phyloP scores from a whole-genome alignment of 2,329 filamentous ascomycete genomes.

The Epichloe scottii region DNA sequence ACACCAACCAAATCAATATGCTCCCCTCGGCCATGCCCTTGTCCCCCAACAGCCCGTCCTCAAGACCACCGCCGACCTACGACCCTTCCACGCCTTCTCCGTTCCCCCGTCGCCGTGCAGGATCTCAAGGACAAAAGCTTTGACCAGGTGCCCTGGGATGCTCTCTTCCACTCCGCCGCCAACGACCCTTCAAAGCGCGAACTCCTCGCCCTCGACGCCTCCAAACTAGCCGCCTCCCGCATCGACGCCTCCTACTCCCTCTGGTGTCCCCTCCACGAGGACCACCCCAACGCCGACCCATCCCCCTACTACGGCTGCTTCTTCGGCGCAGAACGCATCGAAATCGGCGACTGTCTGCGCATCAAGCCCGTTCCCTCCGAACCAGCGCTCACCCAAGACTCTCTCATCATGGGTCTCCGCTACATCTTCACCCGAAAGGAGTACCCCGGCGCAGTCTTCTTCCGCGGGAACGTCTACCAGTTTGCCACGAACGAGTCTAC shows the following conservation, averaged over 20 bases:
- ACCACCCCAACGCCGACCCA: slow-evolving; percentile 19
- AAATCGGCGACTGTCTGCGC: slow-evolving; percentile 35
- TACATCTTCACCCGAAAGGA: slow-evolving; percentile 27
- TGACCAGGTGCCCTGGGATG: slow-evolving; percentile 31
- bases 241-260: slow-evolving; percentile 37
- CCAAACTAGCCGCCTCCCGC: slow-evolving; percentile 36
- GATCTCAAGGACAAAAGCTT: slow-evolving; percentile 28
- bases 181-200: slow-evolving; percentile 27
- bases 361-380: slow-evolving; percentile 28
- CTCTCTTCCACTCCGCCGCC: slow-evolving; percentile 19
- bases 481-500: slow-evolving; percentile 18
- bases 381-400: slow-evolving; percentile 19
- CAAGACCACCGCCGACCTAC: slow-evolving; percentile 29
- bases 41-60: slow-evolving; percentile 25
- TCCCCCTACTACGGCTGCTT: slow-evolving; percentile 34
- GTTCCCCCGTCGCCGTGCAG: slow-evolving; percentile 30
- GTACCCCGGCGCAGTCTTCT: slow-evolving; percentile 24
- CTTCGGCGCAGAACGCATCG: slow-evolving; percentile 37
- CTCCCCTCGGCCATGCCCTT: slow-evolving; percentile 28
- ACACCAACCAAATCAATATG: slow-evolving; percentile 21
- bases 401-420: slow-evolving; percentile 25
- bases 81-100: slow-evolving; percentile 39
- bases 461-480: slow-evolving; percentile 28
- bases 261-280: slow-evolving; percentile 27
- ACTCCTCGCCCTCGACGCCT: slow-evolving; percentile 33